Conservation (phyloP, 345 rosid genomes). For the Salix exigua region DNA sequence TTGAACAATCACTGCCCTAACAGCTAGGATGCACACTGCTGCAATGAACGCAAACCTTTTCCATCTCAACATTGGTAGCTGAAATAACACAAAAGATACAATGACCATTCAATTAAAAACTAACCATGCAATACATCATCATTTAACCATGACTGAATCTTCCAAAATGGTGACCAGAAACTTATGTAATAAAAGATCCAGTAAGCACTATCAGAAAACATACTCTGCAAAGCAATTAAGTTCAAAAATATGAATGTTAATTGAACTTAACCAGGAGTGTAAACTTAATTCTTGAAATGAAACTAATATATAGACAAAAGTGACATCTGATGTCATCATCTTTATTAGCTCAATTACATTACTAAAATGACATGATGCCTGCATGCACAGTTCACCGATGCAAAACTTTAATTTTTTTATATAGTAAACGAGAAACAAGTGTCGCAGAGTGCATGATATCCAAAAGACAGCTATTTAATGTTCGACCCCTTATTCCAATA, state of each 20-base stretch:
- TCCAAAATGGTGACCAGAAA: neutral
- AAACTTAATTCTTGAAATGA: neutral
- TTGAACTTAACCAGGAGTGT: neutral
- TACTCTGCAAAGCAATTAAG: no score
- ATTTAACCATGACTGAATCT: neutral
- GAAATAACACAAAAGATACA: constrained; percentile 21
- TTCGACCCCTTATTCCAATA: neutral
- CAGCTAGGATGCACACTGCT: constrained; percentile 91
- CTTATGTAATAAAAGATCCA: neutral
- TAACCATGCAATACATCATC: neutral
- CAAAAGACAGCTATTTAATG: neutral
- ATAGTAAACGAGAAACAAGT: no score
- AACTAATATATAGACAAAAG: neutral
- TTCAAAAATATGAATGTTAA: neutral
- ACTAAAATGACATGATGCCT: no score
- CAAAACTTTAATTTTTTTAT: no score
- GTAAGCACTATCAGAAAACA: no score
- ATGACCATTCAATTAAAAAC: neutral
- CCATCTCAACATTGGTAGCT: constrained; percentile 92
- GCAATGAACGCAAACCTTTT: constrained; percentile 90
- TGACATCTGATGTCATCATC: neutral
- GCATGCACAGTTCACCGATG: no score
- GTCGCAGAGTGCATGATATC: no score
- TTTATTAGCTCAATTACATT: neutral
- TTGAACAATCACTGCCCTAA: constrained; percentile 90